Base-by-base conservation (phyloP, 768 basidiomycete species). In the Panellus pusillus region DNA sequence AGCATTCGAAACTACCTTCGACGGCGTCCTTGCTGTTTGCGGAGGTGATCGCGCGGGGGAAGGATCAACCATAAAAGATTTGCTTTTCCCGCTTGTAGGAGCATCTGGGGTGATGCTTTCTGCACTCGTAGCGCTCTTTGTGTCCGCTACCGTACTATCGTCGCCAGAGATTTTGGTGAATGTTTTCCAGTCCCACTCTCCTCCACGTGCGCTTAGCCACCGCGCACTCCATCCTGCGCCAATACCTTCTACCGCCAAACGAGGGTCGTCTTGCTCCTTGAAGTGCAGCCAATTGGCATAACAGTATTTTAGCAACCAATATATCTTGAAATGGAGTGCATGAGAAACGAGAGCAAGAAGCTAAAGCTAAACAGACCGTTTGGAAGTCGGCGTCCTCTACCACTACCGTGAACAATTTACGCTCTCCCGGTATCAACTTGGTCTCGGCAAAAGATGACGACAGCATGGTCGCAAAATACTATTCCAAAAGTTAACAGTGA, bases 351-450 rank as follows among this genome's bases (percentile, higher is more conserved):
- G 7, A 31, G 12, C 15, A 44, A n/a, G 2, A 13, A 41, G 7
- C 24, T 6, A 27, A 36, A 44, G 9, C 9, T 24, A 15, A 19
- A 9, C 48, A 17, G 15, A 60, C 51, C 0, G 88, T 90, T 52
- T 83, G 79, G 57, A 86, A 91, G 54, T 87, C 86, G 7, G 86
- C 86, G 66, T 91, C 89, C 59, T 90, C 84, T 7, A 91, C 83
- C n/a, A 87, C 72, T 44, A 91, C 68, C 1, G 81, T 86, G 64
- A 83, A 80, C 0, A 83, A 58, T 62, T 85, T 82, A 53, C 84
- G 71, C 60, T 83, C 80, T 19, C 77, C 79, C 2, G 70, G 68
- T 9, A 66, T 29, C 29, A 69, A 42, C 20, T 71, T 61, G 15
- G 70, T 83, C 68, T 90, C 89, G n/a, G 81, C 67, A 62, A 91